phyloP scores from a whole-genome alignment of 1,284 basidiomycete species.

The Apiotrichum laibachii region DNA sequence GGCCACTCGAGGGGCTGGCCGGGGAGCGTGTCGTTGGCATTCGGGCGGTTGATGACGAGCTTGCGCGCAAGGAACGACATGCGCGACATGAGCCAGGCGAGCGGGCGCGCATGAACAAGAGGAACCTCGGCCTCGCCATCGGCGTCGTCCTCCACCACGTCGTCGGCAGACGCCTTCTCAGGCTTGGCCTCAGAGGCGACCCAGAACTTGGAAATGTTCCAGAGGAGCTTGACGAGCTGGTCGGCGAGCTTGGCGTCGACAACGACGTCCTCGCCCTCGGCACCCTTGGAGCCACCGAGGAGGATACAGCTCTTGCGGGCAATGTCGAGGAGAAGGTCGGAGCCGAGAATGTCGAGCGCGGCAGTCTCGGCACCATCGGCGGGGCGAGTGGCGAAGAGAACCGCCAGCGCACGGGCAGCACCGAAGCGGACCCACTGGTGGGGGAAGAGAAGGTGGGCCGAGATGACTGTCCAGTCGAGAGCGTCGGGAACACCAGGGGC shows the following conservation, averaged over 20 bases:
- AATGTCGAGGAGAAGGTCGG: slow-evolving; percentile 62
- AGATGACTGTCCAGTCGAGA: slow-evolving; percentile 65
- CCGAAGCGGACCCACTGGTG: slow-evolving; percentile 92
- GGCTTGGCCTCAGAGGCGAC: slow-evolving; percentile 45
- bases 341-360: slow-evolving; percentile 7
- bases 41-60: slow-evolving; percentile 52
- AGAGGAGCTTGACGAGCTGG: slow-evolving; percentile 91
- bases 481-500: slow-evolving; percentile 56
- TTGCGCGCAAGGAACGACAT: slow-evolving; percentile 76
- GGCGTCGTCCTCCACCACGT: slow-evolving; percentile 38
- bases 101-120: slow-evolving; percentile 56
- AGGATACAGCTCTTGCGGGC: slow-evolving; percentile 75
- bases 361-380: background rate
- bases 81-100: slow-evolving; percentile 91
- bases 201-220: slow-evolving; percentile 85
- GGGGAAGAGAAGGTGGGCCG: slow-evolving; percentile 74
- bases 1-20: slow-evolving; percentile 65
- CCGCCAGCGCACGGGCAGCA: slow-evolving; percentile 72
- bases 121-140: slow-evolving; percentile 36
- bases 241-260: slow-evolving; percentile 74
- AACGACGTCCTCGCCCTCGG: slow-evolving; percentile 34
- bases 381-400: slow-evolving; percentile 58
- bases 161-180: slow-evolving; percentile 43
- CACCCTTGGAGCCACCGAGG: slow-evolving; percentile 62
- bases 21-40: slow-evolving; percentile 35